Percentiles rank a stretch among this genome's conserved stretches.
These are phyloP conservation scores for Massospora cicadina DNA, from an alignment of 371 early-diverging fungal genomes.

Conservation along the genomic window DNA sequence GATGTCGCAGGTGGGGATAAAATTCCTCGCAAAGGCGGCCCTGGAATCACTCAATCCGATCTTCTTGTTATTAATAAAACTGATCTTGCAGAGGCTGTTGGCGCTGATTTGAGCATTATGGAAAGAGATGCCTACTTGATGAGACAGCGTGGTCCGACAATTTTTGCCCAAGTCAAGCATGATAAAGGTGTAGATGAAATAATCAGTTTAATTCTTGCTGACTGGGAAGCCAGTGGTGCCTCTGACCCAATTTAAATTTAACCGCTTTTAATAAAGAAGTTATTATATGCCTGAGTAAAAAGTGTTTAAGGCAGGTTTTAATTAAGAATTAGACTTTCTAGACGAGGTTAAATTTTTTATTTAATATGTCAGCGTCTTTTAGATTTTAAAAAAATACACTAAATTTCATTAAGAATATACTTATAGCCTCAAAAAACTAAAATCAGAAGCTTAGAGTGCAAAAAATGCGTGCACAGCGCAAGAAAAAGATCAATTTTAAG, in stretches of 20 bases:
- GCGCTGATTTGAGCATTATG: conserved; percentile 82
- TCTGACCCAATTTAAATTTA: background rate
- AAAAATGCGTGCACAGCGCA: too few species aligned
- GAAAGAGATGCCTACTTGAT: conserved; percentile 75
- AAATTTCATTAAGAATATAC: too few species aligned
- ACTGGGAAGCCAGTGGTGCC: conserved; percentile 48
- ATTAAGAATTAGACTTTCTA: too few species aligned
- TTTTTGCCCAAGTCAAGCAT: conserved; percentile 78
- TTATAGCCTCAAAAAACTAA: too few species aligned
- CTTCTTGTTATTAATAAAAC: conserved; percentile 88
- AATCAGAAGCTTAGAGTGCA: too few species aligned
- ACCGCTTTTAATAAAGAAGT: too few species aligned
- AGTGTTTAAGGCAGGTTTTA: too few species aligned
- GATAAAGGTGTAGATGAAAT: conserved; percentile 68
- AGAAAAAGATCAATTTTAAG: too few species aligned
- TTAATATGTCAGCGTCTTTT: too few species aligned
- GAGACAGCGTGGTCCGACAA: conserved; percentile 63
- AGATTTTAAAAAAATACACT: too few species aligned
- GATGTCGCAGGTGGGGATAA: conserved; percentile 94
- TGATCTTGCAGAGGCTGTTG: conserved; percentile 72
- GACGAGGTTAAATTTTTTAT: too few species aligned
- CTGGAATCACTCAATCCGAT: conserved; percentile 88
- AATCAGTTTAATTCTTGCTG: conserved; percentile 54
- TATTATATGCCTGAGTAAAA: too few species aligned
- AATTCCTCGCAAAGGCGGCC: conserved; percentile 73